A percentile compares a stretch with the other conserved stretches of the same genome.
phyloP scores from a whole-genome alignment of 805 yeast species.

The Nakazawaea molendinolei region DNA sequence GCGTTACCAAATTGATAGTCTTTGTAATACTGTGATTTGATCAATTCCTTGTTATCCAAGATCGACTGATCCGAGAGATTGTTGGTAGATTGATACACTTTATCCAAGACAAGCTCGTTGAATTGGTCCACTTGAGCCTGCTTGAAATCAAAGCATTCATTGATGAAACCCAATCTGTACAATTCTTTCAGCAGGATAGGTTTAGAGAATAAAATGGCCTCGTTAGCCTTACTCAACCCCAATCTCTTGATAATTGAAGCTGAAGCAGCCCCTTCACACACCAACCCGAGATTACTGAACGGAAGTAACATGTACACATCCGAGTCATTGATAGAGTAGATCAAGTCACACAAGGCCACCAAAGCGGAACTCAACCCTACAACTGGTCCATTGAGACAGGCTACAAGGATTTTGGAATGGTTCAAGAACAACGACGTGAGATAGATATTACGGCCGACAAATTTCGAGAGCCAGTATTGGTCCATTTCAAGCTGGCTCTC shows the following conservation, averaged over 20 bases:
- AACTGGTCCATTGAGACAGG: conserved; percentile 82
- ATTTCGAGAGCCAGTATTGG: conserved; percentile 43
- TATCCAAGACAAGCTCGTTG: conserved; percentile 31
- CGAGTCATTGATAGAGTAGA: conserved; percentile 57
- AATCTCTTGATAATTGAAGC: conserved; percentile 61
- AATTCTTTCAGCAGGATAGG: conserved; percentile 59
- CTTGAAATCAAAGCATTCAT: conserved; percentile 41
- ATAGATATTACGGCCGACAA: conserved; percentile 66
- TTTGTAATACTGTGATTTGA: conserved; percentile 26
- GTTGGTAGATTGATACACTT: conserved; percentile 28
- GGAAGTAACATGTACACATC: conserved; percentile 62
- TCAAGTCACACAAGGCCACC: conserved; percentile 68
- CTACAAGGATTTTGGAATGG: conserved; percentile 64
- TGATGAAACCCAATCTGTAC: conserved; percentile 50
- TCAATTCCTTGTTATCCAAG: conserved; percentile 36
- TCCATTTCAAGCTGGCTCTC: conserved; percentile 10
- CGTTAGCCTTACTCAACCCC: conserved; percentile 67
- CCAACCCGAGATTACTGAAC: conserved; percentile 76
- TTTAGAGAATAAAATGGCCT: conserved; percentile 63
- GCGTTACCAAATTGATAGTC: conserved; percentile 46
- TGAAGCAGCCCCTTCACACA: conserved; percentile 75
- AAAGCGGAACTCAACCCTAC: conserved; percentile 73
- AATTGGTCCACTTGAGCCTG: conserved; percentile 29
- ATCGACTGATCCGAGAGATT: conserved; percentile 41
- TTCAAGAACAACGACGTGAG: conserved; percentile 61